These are phyloP conservation scores for Phytophthora pisi DNA, from an alignment of 352 stramenopile species.

Conservation along the genomic window DNA sequence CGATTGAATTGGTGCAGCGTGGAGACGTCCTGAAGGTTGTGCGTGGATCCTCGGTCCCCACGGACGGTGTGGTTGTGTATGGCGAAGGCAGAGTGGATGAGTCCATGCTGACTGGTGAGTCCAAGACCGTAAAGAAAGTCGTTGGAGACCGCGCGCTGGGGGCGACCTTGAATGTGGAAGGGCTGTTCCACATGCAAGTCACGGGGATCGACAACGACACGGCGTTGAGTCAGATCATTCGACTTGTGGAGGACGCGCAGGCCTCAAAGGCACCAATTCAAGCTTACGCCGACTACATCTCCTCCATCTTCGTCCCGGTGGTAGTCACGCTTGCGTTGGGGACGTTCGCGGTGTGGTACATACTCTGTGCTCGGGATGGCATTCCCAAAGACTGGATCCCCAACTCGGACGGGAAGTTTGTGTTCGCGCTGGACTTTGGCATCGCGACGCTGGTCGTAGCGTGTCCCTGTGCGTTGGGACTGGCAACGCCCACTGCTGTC, in stretches of 20 bases:
- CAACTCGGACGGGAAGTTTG: conserved; percentile 66
- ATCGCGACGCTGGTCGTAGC: conserved; percentile 97
- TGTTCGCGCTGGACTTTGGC: conserved; percentile 96
- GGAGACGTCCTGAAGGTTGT: conserved; percentile 94
- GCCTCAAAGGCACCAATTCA: conserved; percentile 97
- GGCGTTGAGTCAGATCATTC: conserved; percentile 96
- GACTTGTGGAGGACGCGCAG: conserved; percentile 98
- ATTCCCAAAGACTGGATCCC: conserved; percentile 74
- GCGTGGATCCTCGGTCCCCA: conserved; percentile 89
- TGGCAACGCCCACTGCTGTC: conserved; percentile 97
- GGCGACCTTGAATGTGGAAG: conserved; percentile 90
- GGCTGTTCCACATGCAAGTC: conserved; percentile 91
- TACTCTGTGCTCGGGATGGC: conserved; percentile 52
- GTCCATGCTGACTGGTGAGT: conserved; percentile 94
- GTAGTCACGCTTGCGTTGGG: conserved; percentile 91
- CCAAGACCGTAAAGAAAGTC: conserved; percentile 91
- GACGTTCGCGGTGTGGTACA: conserved; percentile 96
- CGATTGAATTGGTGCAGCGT: conserved; percentile 87
- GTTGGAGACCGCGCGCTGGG: conserved; percentile 85
- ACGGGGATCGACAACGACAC: conserved; percentile 92
- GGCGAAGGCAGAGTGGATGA: conserved; percentile 93
- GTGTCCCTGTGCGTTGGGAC: conserved; percentile 97
- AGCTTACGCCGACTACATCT: conserved; percentile 95
- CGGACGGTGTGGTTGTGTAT: conserved; percentile 90
- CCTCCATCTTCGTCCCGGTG: conserved; percentile 94